A percentile compares a stretch with the other conserved stretches of the same genome.
These are phyloP conservation scores for Hanseniaspora taiwanica DNA, from an alignment of 805 yeast genomes.

Conservation along the genomic window DNA sequence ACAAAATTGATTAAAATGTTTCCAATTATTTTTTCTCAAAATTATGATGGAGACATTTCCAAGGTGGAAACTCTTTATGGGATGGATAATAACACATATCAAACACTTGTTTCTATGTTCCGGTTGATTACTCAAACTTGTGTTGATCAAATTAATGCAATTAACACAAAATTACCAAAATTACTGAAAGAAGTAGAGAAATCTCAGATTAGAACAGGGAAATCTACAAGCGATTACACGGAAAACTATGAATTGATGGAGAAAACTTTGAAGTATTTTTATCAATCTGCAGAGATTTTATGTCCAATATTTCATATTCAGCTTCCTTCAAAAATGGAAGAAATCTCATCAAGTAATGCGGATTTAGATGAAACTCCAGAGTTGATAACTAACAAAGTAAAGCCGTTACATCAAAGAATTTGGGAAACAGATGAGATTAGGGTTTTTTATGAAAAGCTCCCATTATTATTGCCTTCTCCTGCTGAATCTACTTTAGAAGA, in stretches of 20 bases:
- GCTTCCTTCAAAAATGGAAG: slow-evolving; percentile 20
- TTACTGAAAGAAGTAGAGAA: slow-evolving; percentile 31
- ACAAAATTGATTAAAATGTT: slow-evolving; percentile 39
- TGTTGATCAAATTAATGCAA: slow-evolving; percentile 23
- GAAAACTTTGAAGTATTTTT: slow-evolving; percentile 33
- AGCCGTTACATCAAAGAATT: slow-evolving; percentile 15
- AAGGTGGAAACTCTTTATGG: slow-evolving; percentile 6
- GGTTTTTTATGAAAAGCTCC: slow-evolving; percentile 47
- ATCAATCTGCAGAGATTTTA: slow-evolving; percentile 29
- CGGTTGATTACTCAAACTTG: slow-evolving; percentile 27
- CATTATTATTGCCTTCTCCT: slow-evolving; percentile 20
- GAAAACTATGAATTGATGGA: slow-evolving; percentile 22
- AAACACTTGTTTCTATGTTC: background rate
- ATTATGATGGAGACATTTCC: slow-evolving; percentile 18
- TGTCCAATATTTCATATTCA: slow-evolving; percentile 32
- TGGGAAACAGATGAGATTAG: slow-evolving; percentile 63
- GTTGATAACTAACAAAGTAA: slow-evolving; percentile 15
- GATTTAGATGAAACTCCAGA: slow-evolving; percentile 18
- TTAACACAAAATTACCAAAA: slow-evolving; percentile 26
- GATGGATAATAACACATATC: slow-evolving; percentile 12
- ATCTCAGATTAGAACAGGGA: slow-evolving; percentile 57
- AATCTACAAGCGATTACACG: slow-evolving; percentile 28
- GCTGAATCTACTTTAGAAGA: no score
- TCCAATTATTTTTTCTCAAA: no score
- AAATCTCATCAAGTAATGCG: slow-evolving; percentile 13